These are phyloP conservation scores for Mycena latifolia DNA, from an alignment of 768 basidiomycete species.

Conservation along the genomic window DNA sequence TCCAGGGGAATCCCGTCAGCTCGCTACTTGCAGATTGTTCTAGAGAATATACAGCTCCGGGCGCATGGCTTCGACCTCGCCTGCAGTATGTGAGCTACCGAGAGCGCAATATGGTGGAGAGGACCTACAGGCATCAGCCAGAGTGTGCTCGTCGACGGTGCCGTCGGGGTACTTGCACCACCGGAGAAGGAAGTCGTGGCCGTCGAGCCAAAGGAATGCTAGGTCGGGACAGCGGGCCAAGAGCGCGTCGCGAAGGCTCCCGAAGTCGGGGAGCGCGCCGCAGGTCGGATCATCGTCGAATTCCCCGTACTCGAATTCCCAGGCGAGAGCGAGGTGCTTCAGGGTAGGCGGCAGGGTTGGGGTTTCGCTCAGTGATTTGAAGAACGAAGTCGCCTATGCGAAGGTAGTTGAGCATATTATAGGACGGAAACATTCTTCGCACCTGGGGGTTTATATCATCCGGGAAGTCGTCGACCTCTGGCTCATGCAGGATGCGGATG, in stretches of 20 bases:
- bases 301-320: background rate
- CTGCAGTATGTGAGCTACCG: no score
- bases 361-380: background rate
- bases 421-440: no score
- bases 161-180: background rate
- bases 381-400: constrained; percentile 3
- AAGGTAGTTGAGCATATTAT: background rate
- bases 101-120: no score
- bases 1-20: no score
- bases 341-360: background rate
- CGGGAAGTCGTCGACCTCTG: background rate
- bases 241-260: constrained; percentile 11
- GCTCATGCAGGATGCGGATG: background rate
- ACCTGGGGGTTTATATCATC: background rate
- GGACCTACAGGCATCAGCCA: background rate
- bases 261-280: background rate
- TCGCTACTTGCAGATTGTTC: no score
- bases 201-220: background rate
- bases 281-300: background rate
- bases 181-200: background rate
- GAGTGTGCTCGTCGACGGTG: background rate
- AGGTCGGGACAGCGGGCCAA: background rate
- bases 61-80: no score
- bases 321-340: background rate
- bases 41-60: no score